Evolutionary conservation across 768 basidiomycete species (phyloP).

Genomic region (Rhodotorula diobovata): DNA sequence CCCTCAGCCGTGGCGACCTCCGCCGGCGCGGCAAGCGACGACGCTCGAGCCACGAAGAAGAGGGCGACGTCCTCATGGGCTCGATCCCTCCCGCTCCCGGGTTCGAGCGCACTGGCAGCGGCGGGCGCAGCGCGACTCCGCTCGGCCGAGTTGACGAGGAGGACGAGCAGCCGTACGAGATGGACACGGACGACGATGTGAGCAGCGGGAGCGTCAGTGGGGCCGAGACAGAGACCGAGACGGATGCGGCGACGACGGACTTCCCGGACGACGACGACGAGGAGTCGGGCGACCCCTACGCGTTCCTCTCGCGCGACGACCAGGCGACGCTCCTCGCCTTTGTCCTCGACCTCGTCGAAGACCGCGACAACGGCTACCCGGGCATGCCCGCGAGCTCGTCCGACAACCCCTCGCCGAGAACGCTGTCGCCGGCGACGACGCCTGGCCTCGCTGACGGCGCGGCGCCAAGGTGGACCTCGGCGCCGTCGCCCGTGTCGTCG

Average conservation of each 20-base stretch:
- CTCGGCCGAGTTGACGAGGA: conserved; percentile 28
- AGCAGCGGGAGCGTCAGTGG: not conserved
- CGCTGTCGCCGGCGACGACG: conserved; percentile 11
- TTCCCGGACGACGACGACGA: conserved; percentile 16
- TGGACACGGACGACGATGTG: conserved; percentile 1
- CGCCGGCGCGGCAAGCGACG: not conserved
- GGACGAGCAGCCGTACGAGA: conserved; percentile 4
- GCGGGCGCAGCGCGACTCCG: not conserved
- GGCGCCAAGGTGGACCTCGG: too few relatives aligned
- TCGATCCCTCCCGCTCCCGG: not conserved
- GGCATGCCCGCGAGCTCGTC: not conserved
- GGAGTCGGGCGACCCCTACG: conserved; percentile 3
- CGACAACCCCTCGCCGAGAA: not conserved
- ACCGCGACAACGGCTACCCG: not conserved
- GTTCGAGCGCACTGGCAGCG: not conserved
- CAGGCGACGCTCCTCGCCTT: conserved; percentile 11
- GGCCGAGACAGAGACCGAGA: not conserved
- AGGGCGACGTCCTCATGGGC: conserved; percentile 12
- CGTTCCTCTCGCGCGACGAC: conserved; percentile 11
- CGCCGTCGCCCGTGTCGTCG: not conserved
- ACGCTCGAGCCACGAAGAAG: not conserved
- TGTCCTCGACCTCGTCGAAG: conserved; percentile 25
- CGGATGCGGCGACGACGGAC: too few relatives aligned
- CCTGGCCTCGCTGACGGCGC: not conserved
- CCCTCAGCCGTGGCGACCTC: not conserved